Evolutionary conservation across 352 stramenopile genomes (phyloP), one percentile per base, ranked within the genome.

Genomic region (Pythium sp.): DNA sequence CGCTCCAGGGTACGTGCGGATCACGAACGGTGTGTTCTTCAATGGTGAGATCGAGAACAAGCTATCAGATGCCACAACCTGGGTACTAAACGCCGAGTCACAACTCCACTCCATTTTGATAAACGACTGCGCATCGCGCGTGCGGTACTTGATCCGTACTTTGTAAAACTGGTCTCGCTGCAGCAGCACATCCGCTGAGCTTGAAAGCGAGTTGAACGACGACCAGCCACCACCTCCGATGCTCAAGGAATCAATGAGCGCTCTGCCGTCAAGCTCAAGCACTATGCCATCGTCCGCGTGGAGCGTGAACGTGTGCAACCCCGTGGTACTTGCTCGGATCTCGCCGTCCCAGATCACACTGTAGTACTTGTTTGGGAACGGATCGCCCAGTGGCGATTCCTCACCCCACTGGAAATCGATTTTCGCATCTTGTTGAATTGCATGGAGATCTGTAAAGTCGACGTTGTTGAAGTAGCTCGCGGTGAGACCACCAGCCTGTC

Each of bases 391-490:
- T 22, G 84, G 84, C 20, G 82, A 89, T 0, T 60, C 64, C 57
- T 91, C 82, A 26, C 66, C 63, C 95, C 95, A 99, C 51, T 91
- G 70, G 71, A 98, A 98, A 18, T 87, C 78, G 12, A 99, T 69
- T 7, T 58, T 60, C 0, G 74, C 43, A 71, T 98, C 93, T n/a
- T 96, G 67, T 0, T 70, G 74, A 14, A 83, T 96, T 0, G 84
- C 84, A 53, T 96, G 77, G 34, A 32, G 72, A 38, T 96, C 78
- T 2, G 86, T 90, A 56, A 98, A 98, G 63, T 98, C 93, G 3
- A 82, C 71, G 53, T 93, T 94, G 20, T 78, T 72, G 64, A 90
- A 99, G 71, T 98, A 99, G 12, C 84, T 98, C 1, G 87, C 92
- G 34, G 93, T 81, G 6, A 99, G 80, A 0, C 96, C 97, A 20